Evolutionary conservation across 1,284 basidiomycete genomes (phyloP).

Genomic region (Sporisorium reilianum): DNA sequence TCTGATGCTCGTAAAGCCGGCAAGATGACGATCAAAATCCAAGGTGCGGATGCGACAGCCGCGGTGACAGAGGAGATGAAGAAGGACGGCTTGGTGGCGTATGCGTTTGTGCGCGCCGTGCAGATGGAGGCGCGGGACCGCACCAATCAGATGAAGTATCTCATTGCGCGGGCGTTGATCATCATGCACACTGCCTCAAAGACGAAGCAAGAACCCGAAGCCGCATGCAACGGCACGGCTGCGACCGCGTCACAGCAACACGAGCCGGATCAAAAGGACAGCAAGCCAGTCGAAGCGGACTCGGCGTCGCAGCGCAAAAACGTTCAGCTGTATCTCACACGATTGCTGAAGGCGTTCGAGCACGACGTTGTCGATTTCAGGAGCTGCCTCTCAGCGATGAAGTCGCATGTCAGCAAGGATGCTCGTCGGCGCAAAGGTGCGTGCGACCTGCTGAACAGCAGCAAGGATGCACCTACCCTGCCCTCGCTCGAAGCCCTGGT

Average conservation of each 20-base stretch:
- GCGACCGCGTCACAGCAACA: no score
- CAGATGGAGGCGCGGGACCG: slow-evolving; percentile 39
- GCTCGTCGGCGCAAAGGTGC: background rate
- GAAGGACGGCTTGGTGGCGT: slow-evolving; percentile 21
- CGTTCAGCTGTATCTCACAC: slow-evolving; percentile 12
- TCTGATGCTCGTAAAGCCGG: background rate
- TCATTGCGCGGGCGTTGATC: slow-evolving; percentile 26
- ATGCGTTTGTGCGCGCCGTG: slow-evolving; percentile 16
- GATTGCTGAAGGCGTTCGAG: slow-evolving; percentile 30
- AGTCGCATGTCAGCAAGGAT: slow-evolving; percentile 22
- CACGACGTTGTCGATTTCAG: slow-evolving; percentile 27
- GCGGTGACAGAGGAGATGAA: slow-evolving; percentile 24
- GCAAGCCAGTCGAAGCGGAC: background rate
- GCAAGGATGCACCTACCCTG: slow-evolving; percentile 6
- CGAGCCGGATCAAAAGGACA: background rate
- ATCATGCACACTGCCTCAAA: background rate
- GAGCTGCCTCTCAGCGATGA: slow-evolving; percentile 28
- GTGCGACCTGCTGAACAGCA: background rate
- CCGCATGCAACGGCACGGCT: background rate
- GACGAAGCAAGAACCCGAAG: background rate
- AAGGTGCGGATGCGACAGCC: background rate
- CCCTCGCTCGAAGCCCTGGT: slow-evolving; percentile 18
- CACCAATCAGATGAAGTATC: slow-evolving; percentile 40
- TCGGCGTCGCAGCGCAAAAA: background rate
- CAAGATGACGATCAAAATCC: background rate